Evolutionary conservation across 1,284 basidiomycete genomes (phyloP), one percentile per base, ranked within the genome.

Genomic region (Coniophora puteana): DNA sequence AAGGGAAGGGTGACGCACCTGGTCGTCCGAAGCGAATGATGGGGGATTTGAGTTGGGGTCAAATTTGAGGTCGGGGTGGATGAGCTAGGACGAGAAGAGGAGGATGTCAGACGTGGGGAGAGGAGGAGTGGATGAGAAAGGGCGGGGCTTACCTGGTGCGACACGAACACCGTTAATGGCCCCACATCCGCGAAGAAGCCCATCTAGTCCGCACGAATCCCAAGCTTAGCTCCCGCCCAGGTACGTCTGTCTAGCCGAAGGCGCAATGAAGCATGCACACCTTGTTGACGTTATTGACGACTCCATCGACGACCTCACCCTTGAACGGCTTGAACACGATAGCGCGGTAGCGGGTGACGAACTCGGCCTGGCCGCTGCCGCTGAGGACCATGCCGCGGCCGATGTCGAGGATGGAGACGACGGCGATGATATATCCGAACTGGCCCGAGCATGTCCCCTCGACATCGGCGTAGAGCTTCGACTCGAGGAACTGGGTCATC

Each of bases 241-340:
- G n/a, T n/a, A n/a, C 51, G 46, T 13, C 12, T 25, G 3, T 12
- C 8, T 13, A 13, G 23, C 3, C 2, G 22, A 33, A 30, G 3
- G 22, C 7, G 12, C 12, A 37, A 17, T 2, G 17, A 4, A 26
- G 10, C 5, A 1, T n/a, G 5, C 83, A 53, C 52, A 92, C 91
- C 77, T 98, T 97, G 65, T 89, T 96, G 29, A 99, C 96, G 51
- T 92, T 94, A 51, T 87, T 88, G 20, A 99, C 95, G 7, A 94
- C 85, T 1, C 93, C 95, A 63, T 99, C 96, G 26, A 99, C 90
- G 5, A 98, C 95, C 65, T 99, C 95, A 17, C 94, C 94, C 67
- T 98, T 97, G 78, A 98, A 99, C 24, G 93, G 94, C 65, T 94
- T 93, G 76, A 94, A 94, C 25, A 97, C 93, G 51, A 97, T 91